These are phyloP conservation scores for Zelonia costaricensis DNA, from an alignment of 208 protist species.

Conservation along the genomic window DNA sequence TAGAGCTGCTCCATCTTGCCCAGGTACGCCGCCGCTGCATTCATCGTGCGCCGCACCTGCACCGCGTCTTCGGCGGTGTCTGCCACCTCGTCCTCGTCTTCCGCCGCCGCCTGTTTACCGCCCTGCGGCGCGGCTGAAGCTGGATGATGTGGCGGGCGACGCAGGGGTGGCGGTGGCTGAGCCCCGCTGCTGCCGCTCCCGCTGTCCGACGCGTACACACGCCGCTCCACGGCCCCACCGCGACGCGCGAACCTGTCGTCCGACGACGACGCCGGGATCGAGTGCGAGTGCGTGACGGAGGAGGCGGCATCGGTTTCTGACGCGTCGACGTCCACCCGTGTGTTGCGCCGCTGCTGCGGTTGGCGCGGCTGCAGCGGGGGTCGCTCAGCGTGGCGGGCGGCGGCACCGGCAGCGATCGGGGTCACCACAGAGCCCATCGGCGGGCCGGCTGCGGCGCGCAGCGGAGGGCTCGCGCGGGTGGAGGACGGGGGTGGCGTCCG, in stretches of 20 bases:
- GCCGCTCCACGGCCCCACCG: background rate
- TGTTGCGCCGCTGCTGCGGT: background rate
- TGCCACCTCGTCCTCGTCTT: background rate
- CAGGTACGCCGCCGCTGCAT: conserved; percentile 38
- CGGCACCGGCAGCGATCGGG: background rate
- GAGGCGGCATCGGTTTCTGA: no score
- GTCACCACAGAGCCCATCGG: conserved; percentile 1
- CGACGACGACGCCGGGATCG: no score
- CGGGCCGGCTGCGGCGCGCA: background rate
- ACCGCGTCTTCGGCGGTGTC: background rate
- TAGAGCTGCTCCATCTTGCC: conserved; percentile 66
- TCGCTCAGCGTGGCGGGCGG: background rate
- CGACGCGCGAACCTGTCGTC: background rate
- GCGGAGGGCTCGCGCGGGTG: no score
- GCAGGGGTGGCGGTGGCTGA: background rate
- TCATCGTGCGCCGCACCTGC: conserved; percentile 13
- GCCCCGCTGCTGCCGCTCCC: background rate
- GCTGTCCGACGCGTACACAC: conserved; percentile 1
- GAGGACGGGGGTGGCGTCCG: background rate
- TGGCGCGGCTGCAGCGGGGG: background rate
- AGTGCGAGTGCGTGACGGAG: no score
- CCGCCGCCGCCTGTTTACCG: background rate
- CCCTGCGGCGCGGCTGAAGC: no score
- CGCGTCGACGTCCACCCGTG: no score
- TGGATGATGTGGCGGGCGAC: background rate